Base-by-base conservation (phyloP, 2,329 filamentous ascomycete genomes). In the Alternaria panax region DNA sequence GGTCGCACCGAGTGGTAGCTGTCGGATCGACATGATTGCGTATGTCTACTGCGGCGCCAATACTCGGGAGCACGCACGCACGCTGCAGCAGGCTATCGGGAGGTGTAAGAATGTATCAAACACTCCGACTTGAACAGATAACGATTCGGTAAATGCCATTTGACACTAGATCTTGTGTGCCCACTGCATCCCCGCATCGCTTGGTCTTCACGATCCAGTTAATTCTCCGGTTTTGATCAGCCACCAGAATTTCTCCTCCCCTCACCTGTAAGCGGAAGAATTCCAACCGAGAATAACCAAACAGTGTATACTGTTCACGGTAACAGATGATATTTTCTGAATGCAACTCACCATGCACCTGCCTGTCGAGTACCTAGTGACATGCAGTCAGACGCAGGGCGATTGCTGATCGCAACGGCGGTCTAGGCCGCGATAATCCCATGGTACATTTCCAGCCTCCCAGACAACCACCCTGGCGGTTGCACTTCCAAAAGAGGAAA, bases 331-430 rank as follows among this genome's bases (percentile, higher is more conserved):
- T n/a, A 24, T 36, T 28, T 38, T 7, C 4, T 32, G 25, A n/a
- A 54, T 30, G 16, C 42, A n/a, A 45, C 6, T 40, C 18, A 22
- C 18, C 9, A 11, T 28, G 20, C 20, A 48, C 42, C 24, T 28
- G 42, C 27, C 38, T 36, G 27, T 41, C 40, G 12, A 42, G 38
- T 52, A 24, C 50, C 50, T 42, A 47, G 42, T 25, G 22, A 38
- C 32, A 34, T 47, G 27, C 42, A 24, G 6, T 18, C 16, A 25
- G 25, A 54, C n/a, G 52, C 42, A 48, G 52, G 42, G 32, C 38
- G 45, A 48, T 25, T 46, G 42, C 20, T 54, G 52, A 54, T 54
- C 52, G 32, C 32, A 40, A 48, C 45, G 52, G 52, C 52, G 52
- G 52, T 41, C 52, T 40, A 34, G 42, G 52, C 52, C 43, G 28